phyloP scores from a whole-genome alignment of 441 rosid genomes.

The Populus tomentosa region DNA sequence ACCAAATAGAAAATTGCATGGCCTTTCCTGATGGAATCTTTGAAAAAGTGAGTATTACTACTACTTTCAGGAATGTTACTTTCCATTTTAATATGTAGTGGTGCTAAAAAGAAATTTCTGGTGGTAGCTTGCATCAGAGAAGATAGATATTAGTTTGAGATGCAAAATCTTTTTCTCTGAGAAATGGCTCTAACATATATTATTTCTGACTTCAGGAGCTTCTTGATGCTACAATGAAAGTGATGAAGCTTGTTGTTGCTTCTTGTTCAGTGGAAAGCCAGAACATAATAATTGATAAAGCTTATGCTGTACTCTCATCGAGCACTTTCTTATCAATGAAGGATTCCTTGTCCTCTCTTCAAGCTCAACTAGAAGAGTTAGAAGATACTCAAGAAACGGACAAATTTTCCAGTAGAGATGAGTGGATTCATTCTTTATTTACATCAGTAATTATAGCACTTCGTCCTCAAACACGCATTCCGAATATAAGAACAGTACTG shows the following conservation, averaged over 20 bases:
- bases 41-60: slow-evolving; percentile 39
- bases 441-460: slow-evolving; percentile 72
- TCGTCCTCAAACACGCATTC: slow-evolving; percentile 50
- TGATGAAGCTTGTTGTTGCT: slow-evolving; percentile 65
- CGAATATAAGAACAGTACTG: slow-evolving; percentile 49
- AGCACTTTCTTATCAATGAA: slow-evolving; percentile 40
- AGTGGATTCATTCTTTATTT: slow-evolving; percentile 66
- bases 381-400: no score
- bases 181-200: slow-evolving; percentile 8
- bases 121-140: not conserved
- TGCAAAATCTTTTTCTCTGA: not conserved
- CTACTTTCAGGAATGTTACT: not conserved
- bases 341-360: slow-evolving; percentile 17
- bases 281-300: slow-evolving; percentile 53
- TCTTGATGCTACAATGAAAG: slow-evolving; percentile 59
- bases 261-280: slow-evolving; percentile 63
- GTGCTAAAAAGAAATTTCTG: not conserved
- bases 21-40: slow-evolving; percentile 23
- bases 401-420: slow-evolving; percentile 34
- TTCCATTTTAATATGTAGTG: not conserved
- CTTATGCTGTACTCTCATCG: slow-evolving; percentile 49
- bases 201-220: slow-evolving; percentile 44
- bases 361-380: no score
- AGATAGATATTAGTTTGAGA: not conserved
- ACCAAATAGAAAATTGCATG: slow-evolving; percentile 48